Conservation (phyloP, 83 land plant species). For the Larix sibirica region DNA sequence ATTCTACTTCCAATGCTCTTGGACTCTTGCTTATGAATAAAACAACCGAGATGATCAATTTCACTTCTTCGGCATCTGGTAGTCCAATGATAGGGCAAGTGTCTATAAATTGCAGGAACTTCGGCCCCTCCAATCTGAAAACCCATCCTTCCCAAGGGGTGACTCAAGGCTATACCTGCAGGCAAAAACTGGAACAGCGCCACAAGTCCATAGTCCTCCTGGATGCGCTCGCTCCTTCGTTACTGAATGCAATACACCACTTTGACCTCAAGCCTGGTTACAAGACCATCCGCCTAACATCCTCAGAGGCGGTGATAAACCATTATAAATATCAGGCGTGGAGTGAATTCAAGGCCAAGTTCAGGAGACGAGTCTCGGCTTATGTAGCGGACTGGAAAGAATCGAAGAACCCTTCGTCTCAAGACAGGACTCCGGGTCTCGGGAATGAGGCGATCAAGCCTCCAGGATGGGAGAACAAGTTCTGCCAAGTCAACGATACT, state of each 20-base stretch:
- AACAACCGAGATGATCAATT: neutral
- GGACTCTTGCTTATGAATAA: neutral
- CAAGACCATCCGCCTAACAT: too few relatives aligned
- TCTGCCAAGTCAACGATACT: too few relatives aligned
- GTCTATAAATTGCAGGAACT: slow-evolving; percentile 53
- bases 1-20: slow-evolving; percentile 13
- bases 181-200: slow-evolving; percentile 45
- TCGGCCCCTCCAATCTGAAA: slow-evolving; percentile 60
- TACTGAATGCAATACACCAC: slow-evolving; percentile 77
- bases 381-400: too few relatives aligned
- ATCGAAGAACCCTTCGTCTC: too few relatives aligned
- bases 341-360: too few relatives aligned
- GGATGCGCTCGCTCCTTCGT: slow-evolving; percentile 39
- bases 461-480: too few relatives aligned
- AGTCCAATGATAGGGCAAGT: slow-evolving; percentile 39
- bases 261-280: slow-evolving; percentile 43
- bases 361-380: too few relatives aligned
- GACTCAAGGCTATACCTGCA: slow-evolving; percentile 83
- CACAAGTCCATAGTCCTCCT: slow-evolving; percentile 73
- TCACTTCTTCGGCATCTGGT: neutral
- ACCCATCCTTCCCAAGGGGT: slow-evolving; percentile 65
- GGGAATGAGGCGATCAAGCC: too few relatives aligned
- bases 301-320: too few relatives aligned
- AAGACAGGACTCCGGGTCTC: too few relatives aligned
- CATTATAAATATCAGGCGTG: too few relatives aligned